A percentile compares a stretch with the other conserved stretches of the same genome.
Evolutionary conservation across 345 rosid species (phyloP).

Genomic region (Gossypium bickii): DNA sequence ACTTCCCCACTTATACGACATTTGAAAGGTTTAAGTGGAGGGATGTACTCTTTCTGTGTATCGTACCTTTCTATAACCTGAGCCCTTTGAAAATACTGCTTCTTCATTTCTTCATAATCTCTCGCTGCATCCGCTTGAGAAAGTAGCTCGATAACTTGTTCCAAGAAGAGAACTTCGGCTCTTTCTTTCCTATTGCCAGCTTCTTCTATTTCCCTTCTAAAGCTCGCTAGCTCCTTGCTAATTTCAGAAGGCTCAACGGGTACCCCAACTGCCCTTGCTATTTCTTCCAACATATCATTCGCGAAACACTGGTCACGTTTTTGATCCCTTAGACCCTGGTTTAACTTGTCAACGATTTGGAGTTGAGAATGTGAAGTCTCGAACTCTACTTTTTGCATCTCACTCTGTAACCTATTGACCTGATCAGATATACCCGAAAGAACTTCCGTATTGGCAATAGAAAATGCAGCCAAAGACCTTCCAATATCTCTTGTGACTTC

Average conservation of each 20-base stretch:
- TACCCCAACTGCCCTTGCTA: slow-evolving; percentile 64
- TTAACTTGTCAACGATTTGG: slow-evolving; percentile 50
- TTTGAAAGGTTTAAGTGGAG: slow-evolving; percentile 46
- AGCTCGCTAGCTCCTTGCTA: slow-evolving; percentile 59
- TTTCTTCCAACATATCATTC: slow-evolving; percentile 56
- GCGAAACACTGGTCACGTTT: slow-evolving; percentile 63
- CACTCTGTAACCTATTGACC: slow-evolving; percentile 54
- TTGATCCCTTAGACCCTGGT: slow-evolving; percentile 54
- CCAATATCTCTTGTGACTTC: slow-evolving; percentile 65
- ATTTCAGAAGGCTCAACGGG: slow-evolving; percentile 66
- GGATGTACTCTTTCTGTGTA: slow-evolving; percentile 42
- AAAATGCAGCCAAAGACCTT: slow-evolving; percentile 49
- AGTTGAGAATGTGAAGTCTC: slow-evolving; percentile 53
- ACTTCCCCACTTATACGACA: slow-evolving; percentile 40
- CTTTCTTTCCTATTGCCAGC: slow-evolving; percentile 55
- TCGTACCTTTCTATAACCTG: slow-evolving; percentile 45
- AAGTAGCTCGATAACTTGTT: slow-evolving; percentile 68
- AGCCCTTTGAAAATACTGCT: slow-evolving; percentile 45
- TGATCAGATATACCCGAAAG: slow-evolving; percentile 52
- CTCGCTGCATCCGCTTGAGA: slow-evolving; percentile 71
- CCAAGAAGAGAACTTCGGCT: slow-evolving; percentile 58
- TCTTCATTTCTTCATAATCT: slow-evolving; percentile 47
- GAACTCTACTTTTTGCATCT: slow-evolving; percentile 64
- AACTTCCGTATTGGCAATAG: slow-evolving; percentile 52
- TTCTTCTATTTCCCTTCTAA: slow-evolving; percentile 60